Percentiles rank a stretch among this genome's conserved stretches.
phyloP scores from a whole-genome alignment of 1,139 yeast species.

The Debaryomycetaceae sp. region DNA sequence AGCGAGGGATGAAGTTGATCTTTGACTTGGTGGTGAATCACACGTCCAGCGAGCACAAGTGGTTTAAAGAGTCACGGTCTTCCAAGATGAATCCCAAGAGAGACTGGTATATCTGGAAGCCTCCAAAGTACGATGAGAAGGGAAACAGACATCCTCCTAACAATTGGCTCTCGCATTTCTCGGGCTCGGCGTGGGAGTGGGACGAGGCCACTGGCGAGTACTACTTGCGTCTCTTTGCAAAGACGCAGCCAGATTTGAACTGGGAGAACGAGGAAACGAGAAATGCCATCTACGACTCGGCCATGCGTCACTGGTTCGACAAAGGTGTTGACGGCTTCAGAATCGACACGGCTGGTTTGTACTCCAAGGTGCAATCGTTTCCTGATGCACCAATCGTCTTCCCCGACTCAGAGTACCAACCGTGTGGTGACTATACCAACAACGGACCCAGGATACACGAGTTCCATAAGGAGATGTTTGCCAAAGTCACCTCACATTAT shows the following conservation, averaged over 20 bases:
- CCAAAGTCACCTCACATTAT: conserved; percentile 42
- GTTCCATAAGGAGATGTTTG: conserved; percentile 52
- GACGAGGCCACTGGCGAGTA: conserved; percentile 52
- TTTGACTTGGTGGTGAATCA: conserved; percentile 60
- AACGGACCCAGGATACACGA: conserved; percentile 57
- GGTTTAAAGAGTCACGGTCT: conserved; percentile 56
- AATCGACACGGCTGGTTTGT: conserved; percentile 53
- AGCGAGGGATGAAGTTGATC: conserved; percentile 48
- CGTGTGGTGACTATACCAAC: conserved; percentile 25
- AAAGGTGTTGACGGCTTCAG: conserved; percentile 59
- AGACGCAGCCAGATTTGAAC: conserved; percentile 54
- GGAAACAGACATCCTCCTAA: conserved; percentile 54
- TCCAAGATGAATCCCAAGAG: conserved; percentile 52
- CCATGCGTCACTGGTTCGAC: conserved; percentile 52
- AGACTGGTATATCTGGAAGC: conserved; percentile 61
- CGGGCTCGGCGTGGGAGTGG: conserved; percentile 55
- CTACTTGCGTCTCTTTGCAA: conserved; percentile 51
- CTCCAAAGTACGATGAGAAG: conserved; percentile 40
- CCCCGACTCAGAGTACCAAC: conserved; percentile 41
- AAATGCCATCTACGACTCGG: conserved; percentile 47
- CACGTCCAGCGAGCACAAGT: conserved; percentile 51
- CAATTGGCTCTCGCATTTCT: conserved; percentile 52
- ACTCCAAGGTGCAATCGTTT: conserved; percentile 46
- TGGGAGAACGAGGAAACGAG: conserved; percentile 56
- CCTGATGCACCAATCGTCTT: conserved; percentile 48